Percentiles rank a stretch among this genome's conserved stretches.
phyloP scores from a whole-genome alignment of 2,329 filamentous ascomycete species.

The Fusarium proliferatum region DNA sequence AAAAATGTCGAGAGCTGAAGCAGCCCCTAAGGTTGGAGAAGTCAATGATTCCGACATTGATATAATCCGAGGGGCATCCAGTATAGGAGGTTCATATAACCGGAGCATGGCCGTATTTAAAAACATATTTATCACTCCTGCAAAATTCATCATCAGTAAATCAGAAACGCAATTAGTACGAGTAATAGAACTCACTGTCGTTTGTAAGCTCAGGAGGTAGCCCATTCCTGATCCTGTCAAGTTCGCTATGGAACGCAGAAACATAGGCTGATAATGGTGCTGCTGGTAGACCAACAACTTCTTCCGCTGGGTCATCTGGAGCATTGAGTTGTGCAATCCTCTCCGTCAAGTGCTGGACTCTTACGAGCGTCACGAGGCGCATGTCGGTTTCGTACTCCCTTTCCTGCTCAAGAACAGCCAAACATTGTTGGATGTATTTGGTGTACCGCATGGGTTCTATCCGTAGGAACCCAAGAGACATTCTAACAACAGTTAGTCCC shows the following conservation, averaged over 20 bases:
- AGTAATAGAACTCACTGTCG: slow-evolving; percentile 50
- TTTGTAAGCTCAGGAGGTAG: slow-evolving; percentile 51
- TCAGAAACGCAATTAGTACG: fast-evolving
- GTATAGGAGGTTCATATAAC: slow-evolving; percentile 60
- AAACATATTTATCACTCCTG: slow-evolving; percentile 55
- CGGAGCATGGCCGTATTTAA: slow-evolving; percentile 56
- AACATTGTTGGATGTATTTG: slow-evolving; percentile 62
- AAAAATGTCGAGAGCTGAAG: slow-evolving; percentile 61
- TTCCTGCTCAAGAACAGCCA: slow-evolving; percentile 56
- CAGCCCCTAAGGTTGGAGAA: slow-evolving; percentile 49
- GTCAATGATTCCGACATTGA: slow-evolving; percentile 58
- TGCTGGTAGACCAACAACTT: slow-evolving; percentile 49
- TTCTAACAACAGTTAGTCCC: slow-evolving; percentile 44
- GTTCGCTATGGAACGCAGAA: slow-evolving; percentile 58
- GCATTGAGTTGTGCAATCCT: slow-evolving; percentile 58
- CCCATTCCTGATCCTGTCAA: slow-evolving; percentile 54
- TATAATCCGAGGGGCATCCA: slow-evolving; percentile 55
- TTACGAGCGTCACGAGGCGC: slow-evolving; percentile 59
- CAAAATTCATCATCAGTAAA: not conserved
- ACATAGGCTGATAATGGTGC: slow-evolving; percentile 59
- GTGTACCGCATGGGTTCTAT: slow-evolving; percentile 64
- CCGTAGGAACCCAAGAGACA: slow-evolving; percentile 56
- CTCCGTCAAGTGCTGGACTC: slow-evolving; percentile 62
- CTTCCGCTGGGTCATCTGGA: slow-evolving; percentile 50
- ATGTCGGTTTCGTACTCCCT: slow-evolving; percentile 60